Base-by-base conservation (phyloP, 805 yeast genomes). In the Limtongozyma cylindracea region DNA sequence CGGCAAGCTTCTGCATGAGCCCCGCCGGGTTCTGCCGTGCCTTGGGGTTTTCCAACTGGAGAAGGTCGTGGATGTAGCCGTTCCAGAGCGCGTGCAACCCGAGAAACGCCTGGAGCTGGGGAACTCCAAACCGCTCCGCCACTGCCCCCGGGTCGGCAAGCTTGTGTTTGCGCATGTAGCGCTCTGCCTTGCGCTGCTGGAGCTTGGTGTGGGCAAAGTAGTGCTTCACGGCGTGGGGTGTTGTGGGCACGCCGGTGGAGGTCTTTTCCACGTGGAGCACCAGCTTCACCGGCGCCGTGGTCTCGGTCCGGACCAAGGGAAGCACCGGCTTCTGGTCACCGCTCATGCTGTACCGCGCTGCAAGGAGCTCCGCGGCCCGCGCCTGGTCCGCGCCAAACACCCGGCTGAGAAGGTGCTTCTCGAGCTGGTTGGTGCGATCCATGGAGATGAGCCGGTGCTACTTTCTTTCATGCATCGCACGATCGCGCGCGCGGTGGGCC, bases 51-150 rank as follows among this genome's bases (percentile, higher is more conserved):
- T 31, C 37, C 2, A 51, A 45, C 21, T 49, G 54, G 6, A 74
- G 30, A 4, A 76, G 42, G 19, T 65, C 70, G 16, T 43, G 47
- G 21, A 69, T 62, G 37, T 80, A 80, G 10, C 45, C 45, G n/a
- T 56, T 53, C 95, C 95, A 80, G 13, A 80, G 46, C n/a, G 35
- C 34, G 35, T 70, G 55, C 43, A 77, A 46, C 2, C 56, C 57
- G 2, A 43, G 20, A 29, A 66, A 71, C 13, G 56, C 56, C 18
- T 53, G 61, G 33, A 53, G 67, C 13, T 42, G 30, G 11, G 56
- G 53, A 8, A 47, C 29, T 29, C 38, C 24, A 39, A 39, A 33
- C 27, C 32, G 37, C 28, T 29, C 20, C 4, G 51, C 21, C 19
- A 37, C 24, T 21, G 26, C 27, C 6, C 24, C 27, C 12, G 47